Evolutionary conservation across 1,284 basidiomycete species (phyloP).

Genomic region (Apiotrichum akiyoshidainum): DNA sequence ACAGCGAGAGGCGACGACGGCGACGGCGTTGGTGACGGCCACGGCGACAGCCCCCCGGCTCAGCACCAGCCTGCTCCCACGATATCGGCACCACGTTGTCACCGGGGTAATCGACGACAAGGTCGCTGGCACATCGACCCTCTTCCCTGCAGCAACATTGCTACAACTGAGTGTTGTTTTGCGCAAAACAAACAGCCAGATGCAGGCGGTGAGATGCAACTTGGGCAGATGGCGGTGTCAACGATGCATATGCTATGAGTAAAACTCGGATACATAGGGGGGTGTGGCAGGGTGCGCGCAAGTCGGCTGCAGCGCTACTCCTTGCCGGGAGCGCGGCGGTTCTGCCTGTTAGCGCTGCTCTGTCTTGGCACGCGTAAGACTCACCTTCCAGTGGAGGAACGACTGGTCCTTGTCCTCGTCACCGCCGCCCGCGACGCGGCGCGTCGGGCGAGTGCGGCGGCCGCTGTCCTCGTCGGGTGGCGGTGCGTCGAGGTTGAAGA

Average conservation of each 20-base stretch:
- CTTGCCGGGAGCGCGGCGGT: slow-evolving; percentile 8
- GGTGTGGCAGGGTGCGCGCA: too few relatives aligned
- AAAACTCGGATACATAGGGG: not conserved
- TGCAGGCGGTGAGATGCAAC: slow-evolving; percentile 3
- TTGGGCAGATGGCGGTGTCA: not conserved
- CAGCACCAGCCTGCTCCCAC: too few relatives aligned
- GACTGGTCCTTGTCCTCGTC: slow-evolving; percentile 30
- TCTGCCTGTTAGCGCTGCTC: not conserved
- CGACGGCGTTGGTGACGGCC: too few relatives aligned
- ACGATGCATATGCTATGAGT: not conserved
- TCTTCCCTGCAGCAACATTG: too few relatives aligned
- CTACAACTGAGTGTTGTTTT: too few relatives aligned
- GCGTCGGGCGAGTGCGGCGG: slow-evolving; percentile 19
- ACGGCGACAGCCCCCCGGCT: too few relatives aligned
- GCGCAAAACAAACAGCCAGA: too few relatives aligned
- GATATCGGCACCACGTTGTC: too few relatives aligned
- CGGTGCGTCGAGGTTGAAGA: slow-evolving; percentile 20
- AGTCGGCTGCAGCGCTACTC: not conserved
- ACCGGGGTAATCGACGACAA: too few relatives aligned
- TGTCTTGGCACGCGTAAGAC: not conserved
- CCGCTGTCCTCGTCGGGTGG: slow-evolving; percentile 5
- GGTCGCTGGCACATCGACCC: too few relatives aligned
- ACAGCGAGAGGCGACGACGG: too few relatives aligned
- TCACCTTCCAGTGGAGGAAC: slow-evolving; percentile 40
- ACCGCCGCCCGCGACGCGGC: slow-evolving; percentile 12